Conservation (phyloP, 2,329 filamentous ascomycete genomes). For the Metarhizium rileyi region DNA sequence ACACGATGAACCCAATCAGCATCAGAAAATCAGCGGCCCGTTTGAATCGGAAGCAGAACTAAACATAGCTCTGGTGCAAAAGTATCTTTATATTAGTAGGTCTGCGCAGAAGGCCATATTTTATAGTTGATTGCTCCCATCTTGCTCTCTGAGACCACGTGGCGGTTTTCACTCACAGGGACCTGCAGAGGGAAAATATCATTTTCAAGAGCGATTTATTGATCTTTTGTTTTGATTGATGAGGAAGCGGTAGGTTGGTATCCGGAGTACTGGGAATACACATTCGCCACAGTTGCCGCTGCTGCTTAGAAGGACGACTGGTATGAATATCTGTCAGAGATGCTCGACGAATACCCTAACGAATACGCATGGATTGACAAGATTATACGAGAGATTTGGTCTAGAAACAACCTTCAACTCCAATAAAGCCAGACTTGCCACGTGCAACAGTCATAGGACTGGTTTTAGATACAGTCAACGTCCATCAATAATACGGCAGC, state of each 20-base stretch:
- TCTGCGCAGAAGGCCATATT: constrained; percentile 5
- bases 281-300: background rate
- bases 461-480: too few relatives aligned
- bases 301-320: background rate
- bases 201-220: background rate
- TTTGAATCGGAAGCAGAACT: background rate
- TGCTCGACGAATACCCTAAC: background rate
- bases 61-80: constrained; percentile 8
- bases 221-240: background rate
- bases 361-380: constrained; percentile 1
- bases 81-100: constrained; percentile 10
- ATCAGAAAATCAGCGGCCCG: too few relatives aligned
- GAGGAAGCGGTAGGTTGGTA: constrained; percentile 15
- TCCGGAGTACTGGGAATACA: constrained; percentile 16
- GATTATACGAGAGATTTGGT: constrained; percentile 1
- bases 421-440: too few relatives aligned
- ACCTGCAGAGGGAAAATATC: background rate
- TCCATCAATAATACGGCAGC: too few relatives aligned
- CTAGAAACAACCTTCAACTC: too few relatives aligned
- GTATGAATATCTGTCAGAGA: background rate
- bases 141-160: background rate
- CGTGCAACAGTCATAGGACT: too few relatives aligned
- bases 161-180: background rate
- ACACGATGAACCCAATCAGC: too few relatives aligned
- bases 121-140: background rate